Evolutionary conservation across 2,329 filamentous ascomycete species (phyloP), one percentile per base, ranked within the genome.

Genomic region (Scortechinia acanthostroma): DNA sequence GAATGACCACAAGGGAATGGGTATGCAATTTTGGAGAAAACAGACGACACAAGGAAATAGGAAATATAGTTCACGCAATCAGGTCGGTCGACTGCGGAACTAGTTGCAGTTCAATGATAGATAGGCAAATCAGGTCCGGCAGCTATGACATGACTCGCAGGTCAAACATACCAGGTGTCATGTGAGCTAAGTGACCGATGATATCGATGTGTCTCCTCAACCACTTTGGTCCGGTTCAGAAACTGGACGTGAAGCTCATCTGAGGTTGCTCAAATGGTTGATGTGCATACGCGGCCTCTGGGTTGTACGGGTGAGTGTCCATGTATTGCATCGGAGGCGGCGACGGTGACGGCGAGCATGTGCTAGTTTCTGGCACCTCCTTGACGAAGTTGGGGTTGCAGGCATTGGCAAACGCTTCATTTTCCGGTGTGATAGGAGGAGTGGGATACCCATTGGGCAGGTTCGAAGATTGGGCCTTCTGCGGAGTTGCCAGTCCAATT

Each of bases 351-450:
- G 35, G 20, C 13, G 10, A 10, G 20, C 17, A 19, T 6, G 6
- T 40, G 10, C 10, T 30, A 30, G 25, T n/a, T n/a, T n/a, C n/a
- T n/a, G n/a, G n/a, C 10, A n/a, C 25, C n/a, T n/a, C 25, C 25
- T 30, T 30, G 25, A 30, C 25, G 25, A 30, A 30, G 17, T 40
- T 13, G 17, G 35, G 10, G 35, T 40, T 40, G 10, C 10, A 13
- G 20, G 35, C 35, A 40, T 40, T 13, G 17, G 35, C 10, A 19
- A 13, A 40, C 6, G 35, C 35, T 19, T 19, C 35, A 19, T 40
- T 40, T 17, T 91, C 88, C 3, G 88, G 88, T 0, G 88, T 93
- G 59, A 93, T 91, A 1, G 88, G 88, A 21, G 88, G 88, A 15
- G 88, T 93, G 52, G 91, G 76, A 63, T 90, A 90, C 47, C 88